phyloP scores from a whole-genome alignment of 768 basidiomycete genomes.

The Tremella yokohamensis region DNA sequence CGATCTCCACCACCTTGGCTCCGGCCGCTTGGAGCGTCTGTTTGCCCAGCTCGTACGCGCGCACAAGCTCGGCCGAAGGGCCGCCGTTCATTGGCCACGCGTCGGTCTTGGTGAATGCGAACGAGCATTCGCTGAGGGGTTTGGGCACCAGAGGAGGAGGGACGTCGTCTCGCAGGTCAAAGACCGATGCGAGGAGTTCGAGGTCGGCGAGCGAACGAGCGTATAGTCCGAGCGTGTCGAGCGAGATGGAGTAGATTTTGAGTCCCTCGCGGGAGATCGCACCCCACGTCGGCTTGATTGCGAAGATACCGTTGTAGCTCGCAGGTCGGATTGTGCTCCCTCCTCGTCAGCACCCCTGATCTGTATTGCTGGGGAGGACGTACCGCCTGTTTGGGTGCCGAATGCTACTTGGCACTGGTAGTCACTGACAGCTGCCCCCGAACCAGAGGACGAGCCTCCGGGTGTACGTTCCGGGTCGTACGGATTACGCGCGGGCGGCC shows the following conservation, averaged over 20 bases:
- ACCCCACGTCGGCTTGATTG: conserved; percentile 49
- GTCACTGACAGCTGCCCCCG: conserved; percentile 48
- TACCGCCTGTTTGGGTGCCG: conserved; percentile 34
- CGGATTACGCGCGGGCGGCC: conserved; percentile 34
- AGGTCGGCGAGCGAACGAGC: conserved; percentile 45
- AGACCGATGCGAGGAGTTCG: conserved; percentile 34
- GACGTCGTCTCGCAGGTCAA: conserved; percentile 32
- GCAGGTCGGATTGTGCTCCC: conserved; percentile 47
- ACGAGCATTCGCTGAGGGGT: conserved; percentile 29
- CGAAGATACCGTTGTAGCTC: conserved; percentile 48
- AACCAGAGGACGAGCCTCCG: conserved; percentile 48
- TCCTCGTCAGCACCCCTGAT: conserved; percentile 6
- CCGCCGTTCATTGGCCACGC: conserved; percentile 20
- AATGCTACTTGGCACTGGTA: conserved; percentile 44
- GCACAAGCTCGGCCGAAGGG: conserved; percentile 16
- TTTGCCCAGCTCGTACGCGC: conserved; percentile 32
- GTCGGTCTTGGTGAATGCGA: conserved; percentile 39
- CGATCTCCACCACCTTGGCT: conserved; percentile 40
- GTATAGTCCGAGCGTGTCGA: conserved; percentile 49
- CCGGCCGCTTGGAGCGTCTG: conserved; percentile 34
- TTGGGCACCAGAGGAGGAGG: conserved; percentile 24
- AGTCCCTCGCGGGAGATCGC: conserved; percentile 45
- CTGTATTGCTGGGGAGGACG: neutral
- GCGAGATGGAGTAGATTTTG: conserved; percentile 36
- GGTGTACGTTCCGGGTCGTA: conserved; percentile 41